Evolutionary conservation across 2,329 filamentous ascomycete species (phyloP), one percentile per base, ranked within the genome.

Genomic region (Phaeosphaeria sp.): DNA sequence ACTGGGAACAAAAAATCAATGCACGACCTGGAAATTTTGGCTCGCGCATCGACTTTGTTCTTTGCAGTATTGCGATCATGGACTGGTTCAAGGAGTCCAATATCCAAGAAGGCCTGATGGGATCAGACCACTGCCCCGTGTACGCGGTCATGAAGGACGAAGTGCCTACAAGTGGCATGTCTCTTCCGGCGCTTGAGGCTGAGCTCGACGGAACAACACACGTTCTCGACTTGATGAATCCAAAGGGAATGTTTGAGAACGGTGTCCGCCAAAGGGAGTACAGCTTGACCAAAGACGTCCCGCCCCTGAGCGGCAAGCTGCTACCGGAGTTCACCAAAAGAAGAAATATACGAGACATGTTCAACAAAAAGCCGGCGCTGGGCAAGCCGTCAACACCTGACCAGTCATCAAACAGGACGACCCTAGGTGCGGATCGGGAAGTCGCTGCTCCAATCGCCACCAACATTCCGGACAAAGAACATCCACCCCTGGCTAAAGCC

Each of bases 101-200:
- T 68, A 98, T 98, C 30, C 95, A 98, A 74, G 92, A 97, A 77
- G 93, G 93, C 0, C 80, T 98, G 21, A 90, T 96, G 80, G 95
- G 95, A 0, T 98, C 94, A 1, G 95, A 99, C 72, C 95, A 99
- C 76, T 99, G 95, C 68, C 95, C 95, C 0, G 94, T 98, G 1
- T 98, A 90, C 74, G 92, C 89, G 0, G 83, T 85, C 2, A 81
- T 96, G 22, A 87, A 88, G 18, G 87, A 93, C 36, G 80, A 71
- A 2, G 85, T 97, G 1, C 68, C 71, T 0, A 64, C 84, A 6
- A 25, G 44, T 33, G 49, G 55, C 15, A 55, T 55, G 40, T 25
- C n/a, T 6, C 42, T 55, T 17, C 40, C 56, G 43, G 48, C 49
- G 45, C 44, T 53, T 3, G 50, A 56, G 7, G 40, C 33, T 20